Percentiles rank a stretch among this genome's conserved stretches.
Evolutionary conservation across 352 stramenopile species (phyloP).

Genomic region (Globisporangium irregulare): DNA sequence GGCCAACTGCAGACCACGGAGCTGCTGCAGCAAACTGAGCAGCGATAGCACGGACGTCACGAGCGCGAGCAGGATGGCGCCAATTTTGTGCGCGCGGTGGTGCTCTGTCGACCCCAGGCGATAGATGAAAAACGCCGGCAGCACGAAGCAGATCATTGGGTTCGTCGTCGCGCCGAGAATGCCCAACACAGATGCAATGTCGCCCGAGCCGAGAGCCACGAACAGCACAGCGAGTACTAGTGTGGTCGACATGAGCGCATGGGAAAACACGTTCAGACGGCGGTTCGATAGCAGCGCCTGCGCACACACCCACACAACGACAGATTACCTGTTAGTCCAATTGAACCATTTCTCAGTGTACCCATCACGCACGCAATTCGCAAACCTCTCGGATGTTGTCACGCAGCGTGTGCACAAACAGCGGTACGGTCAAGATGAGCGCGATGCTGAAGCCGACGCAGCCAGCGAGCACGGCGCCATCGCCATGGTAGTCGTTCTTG

Average conservation of each 20-base stretch:
- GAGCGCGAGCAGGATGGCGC: constrained; percentile 44
- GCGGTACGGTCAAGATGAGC: constrained; percentile 77
- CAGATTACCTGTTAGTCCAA: background rate
- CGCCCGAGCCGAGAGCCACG: constrained; percentile 64
- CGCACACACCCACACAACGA: background rate
- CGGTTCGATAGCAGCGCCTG: constrained; percentile 46
- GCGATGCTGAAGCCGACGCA: constrained; percentile 80
- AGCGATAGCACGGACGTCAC: constrained; percentile 41
- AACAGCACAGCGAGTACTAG: constrained; percentile 43
- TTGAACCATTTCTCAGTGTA: background rate
- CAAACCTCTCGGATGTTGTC: constrained; percentile 75
- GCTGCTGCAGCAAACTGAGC: constrained; percentile 58
- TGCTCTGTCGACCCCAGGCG: constrained; percentile 36
- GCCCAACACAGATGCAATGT: constrained; percentile 83
- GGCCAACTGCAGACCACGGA: constrained; percentile 14
- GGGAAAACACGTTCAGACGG: constrained; percentile 40
- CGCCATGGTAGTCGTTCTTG: constrained; percentile 82
- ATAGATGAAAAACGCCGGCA: constrained; percentile 79
- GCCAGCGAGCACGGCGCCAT: constrained; percentile 63
- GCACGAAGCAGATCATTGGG: constrained; percentile 84
- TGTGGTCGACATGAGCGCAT: constrained; percentile 44
- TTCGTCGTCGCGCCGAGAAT: constrained; percentile 85
- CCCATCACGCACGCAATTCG: background rate
- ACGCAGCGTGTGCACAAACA: constrained; percentile 84
- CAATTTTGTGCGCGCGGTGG: constrained; percentile 39